These are phyloP conservation scores for Pythium sp. DNA, from an alignment of 352 stramenopile genomes.

Conservation along the genomic window DNA sequence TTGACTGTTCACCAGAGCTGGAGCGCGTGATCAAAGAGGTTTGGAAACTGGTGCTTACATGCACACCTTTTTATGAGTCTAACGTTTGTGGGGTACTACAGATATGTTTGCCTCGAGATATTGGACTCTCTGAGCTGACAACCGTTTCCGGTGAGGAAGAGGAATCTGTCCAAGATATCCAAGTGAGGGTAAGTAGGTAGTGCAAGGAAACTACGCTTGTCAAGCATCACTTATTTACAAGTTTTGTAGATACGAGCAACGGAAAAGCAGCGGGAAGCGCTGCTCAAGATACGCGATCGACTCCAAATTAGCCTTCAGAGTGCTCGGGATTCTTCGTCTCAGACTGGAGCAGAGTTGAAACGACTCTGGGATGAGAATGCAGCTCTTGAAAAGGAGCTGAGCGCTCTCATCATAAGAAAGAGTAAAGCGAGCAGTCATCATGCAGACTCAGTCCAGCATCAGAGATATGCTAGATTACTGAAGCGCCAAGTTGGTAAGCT, in stretches of 20 bases:
- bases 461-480: constrained; percentile 14
- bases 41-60: neutral
- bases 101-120: neutral
- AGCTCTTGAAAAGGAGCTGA: constrained; percentile 16
- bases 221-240: neutral
- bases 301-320: constrained; percentile 9
- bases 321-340: neutral
- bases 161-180: neutral
- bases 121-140: neutral
- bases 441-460: neutral
- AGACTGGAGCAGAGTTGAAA: constrained; percentile 10
- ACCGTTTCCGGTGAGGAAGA: neutral
- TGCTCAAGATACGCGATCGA: constrained; percentile 10
- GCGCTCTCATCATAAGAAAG: constrained; percentile 4
- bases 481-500: constrained; percentile 19
- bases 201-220: neutral
- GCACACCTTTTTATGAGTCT: neutral
- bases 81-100: neutral
- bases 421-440: neutral
- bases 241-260: constrained; percentile 3
- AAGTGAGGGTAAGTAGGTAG: neutral
- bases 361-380: constrained; percentile 9
- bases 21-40: constrained; percentile 8
- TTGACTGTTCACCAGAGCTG: constrained; percentile 4
- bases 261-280: constrained; percentile 7